A percentile compares a stretch with the other conserved stretches of the same genome.
Evolutionary conservation across 2,329 filamentous ascomycete species (phyloP).

Genomic region (Coniochaeta hoffmannii): DNA sequence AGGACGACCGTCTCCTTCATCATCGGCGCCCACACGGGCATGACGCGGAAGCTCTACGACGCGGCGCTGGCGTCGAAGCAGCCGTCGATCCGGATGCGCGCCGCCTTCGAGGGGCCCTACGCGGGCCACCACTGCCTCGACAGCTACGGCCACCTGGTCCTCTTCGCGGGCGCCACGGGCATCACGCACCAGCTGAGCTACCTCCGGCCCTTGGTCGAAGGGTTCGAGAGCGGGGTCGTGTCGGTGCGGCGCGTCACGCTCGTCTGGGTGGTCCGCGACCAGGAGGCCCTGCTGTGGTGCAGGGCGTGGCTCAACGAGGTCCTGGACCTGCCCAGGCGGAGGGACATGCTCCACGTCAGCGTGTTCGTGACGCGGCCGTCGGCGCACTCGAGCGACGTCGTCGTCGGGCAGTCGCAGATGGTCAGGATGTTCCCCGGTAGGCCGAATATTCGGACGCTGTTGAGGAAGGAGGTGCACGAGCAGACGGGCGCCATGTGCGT

Average conservation of each 20-base stretch:
- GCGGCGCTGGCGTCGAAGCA: constrained; percentile 47
- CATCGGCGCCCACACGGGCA: constrained; percentile 79
- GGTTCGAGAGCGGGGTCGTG: constrained; percentile 61
- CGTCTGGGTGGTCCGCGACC: constrained; percentile 88
- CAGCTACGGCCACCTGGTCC: constrained; percentile 85
- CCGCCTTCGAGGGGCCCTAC: constrained; percentile 86
- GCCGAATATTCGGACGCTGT: constrained; percentile 72
- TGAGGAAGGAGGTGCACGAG: constrained; percentile 72
- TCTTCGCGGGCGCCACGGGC: constrained; percentile 87
- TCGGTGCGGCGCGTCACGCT: constrained; percentile 77
- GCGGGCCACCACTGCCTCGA: constrained; percentile 75
- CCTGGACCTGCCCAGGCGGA: constrained; percentile 69
- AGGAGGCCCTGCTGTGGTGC: constrained; percentile 88
- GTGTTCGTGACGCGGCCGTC: constrained; percentile 87
- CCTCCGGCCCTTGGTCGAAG: constrained; percentile 66
- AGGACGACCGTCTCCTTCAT: constrained; percentile 66
- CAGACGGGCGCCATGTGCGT: constrained; percentile 87
- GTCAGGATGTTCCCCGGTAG: constrained; percentile 91
- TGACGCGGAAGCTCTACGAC: constrained; percentile 76
- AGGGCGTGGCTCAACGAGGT: constrained; percentile 74
- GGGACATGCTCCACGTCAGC: constrained; percentile 77
- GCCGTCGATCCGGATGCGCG: constrained; percentile 52
- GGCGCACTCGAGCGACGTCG: constrained; percentile 76
- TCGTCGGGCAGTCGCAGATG: constrained; percentile 66
- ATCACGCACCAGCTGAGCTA: constrained; percentile 95